Conservation (phyloP, 805 yeast genomes). For the Kodamaea sagamina region DNA sequence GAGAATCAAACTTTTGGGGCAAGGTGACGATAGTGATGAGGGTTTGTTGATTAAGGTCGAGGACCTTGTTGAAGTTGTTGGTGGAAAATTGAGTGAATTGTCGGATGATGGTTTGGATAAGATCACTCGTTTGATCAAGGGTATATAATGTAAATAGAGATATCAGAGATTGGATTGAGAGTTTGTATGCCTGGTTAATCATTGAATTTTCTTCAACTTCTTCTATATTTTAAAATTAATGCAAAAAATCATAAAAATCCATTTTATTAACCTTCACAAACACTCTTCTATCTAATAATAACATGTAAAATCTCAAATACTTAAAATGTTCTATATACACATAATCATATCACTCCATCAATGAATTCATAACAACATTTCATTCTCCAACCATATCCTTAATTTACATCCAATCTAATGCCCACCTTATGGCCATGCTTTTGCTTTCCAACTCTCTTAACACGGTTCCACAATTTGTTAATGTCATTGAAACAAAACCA, state of each 20-base stretch:
- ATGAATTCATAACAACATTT: too few species aligned
- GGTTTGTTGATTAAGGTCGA: constrained; percentile 75
- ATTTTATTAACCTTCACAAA: too few species aligned
- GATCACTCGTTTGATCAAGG: constrained; percentile 62
- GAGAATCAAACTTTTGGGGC: constrained; percentile 86
- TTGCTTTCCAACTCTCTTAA: constrained; percentile 57
- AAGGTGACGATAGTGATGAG: constrained; percentile 80
- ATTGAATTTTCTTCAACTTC: too few species aligned
- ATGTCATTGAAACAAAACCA: constrained; percentile 69
- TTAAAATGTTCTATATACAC: too few species aligned
- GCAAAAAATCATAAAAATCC: too few species aligned
- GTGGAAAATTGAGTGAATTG: constrained; percentile 35
- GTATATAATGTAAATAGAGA: constrained; percentile 39
- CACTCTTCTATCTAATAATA: too few species aligned
- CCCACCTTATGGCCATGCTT: constrained; percentile 33
- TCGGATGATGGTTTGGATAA: constrained; percentile 61
- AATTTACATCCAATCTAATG: constrained; percentile 13
- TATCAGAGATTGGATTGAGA: too few species aligned
- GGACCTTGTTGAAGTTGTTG: constrained; percentile 55
- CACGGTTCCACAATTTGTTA: constrained; percentile 78
- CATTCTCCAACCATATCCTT: not conserved
- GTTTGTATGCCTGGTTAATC: not conserved
- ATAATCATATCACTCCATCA: too few species aligned
- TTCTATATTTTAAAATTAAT: too few species aligned
- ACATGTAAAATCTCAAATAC: too few species aligned